These are phyloP conservation scores for Globisporangium uncinulatum DNA, from an alignment of 352 stramenopile genomes.

Conservation along the genomic window DNA sequence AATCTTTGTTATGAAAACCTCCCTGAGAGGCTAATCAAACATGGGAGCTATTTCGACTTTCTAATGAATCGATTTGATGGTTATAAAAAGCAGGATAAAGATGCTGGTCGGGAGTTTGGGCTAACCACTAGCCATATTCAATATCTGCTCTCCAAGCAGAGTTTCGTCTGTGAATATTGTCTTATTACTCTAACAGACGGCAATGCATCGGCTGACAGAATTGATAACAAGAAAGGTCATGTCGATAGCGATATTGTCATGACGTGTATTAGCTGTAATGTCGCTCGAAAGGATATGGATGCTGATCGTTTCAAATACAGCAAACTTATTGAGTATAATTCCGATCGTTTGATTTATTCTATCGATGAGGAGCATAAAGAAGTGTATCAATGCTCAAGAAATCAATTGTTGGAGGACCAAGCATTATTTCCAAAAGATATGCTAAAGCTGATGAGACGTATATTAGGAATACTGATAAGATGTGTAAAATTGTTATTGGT, in stretches of 20 bases:
- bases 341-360: background rate
- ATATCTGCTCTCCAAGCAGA: background rate
- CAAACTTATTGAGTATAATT: background rate
- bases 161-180: background rate
- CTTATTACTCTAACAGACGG: background rate
- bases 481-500: conserved; percentile 20
- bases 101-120: background rate
- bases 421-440: conserved; percentile 20
- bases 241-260: background rate
- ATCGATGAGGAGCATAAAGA: background rate
- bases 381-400: background rate
- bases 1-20: too few species aligned
- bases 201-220: background rate
- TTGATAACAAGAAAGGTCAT: background rate
- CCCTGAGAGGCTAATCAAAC: too few species aligned
- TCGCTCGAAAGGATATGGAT: background rate
- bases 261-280: background rate
- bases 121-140: background rate
- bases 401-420: conserved; percentile 17
- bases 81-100: background rate
- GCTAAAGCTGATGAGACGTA: conserved; percentile 10
- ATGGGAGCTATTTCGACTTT: background rate
- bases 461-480: conserved; percentile 13
- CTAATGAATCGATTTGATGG: too few species aligned
- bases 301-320: background rate